These are phyloP conservation scores for Blastomyces emzantsi DNA, from an alignment of 2,329 filamentous ascomycete genomes.

Conservation along the genomic window DNA sequence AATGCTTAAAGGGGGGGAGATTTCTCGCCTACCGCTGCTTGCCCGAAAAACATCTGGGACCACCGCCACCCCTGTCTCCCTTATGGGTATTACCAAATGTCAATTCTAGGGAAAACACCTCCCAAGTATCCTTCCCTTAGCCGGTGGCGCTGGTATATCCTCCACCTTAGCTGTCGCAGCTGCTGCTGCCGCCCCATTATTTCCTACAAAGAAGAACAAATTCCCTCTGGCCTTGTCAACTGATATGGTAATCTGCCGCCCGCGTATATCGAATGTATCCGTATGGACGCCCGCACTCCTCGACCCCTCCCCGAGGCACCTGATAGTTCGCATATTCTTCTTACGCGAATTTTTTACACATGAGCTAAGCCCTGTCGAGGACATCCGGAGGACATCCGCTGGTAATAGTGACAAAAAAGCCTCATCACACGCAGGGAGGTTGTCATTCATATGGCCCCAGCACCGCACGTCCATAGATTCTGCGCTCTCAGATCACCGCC, in stretches of 20 bases:
- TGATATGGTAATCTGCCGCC: conserved; percentile 56
- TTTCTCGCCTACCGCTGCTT: conserved; percentile 45
- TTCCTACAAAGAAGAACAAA: background rate
- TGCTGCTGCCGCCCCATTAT: conserved; percentile 22
- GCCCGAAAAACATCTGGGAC: conserved; percentile 28
- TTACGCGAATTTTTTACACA: conserved; percentile 35
- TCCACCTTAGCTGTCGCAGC: conserved; percentile 48
- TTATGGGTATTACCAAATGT: conserved; percentile 55
- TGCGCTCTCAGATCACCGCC: conserved; percentile 28
- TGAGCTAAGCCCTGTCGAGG: background rate
- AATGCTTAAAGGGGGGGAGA: conserved; percentile 49
- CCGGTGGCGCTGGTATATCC: conserved; percentile 52
- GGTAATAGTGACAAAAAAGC: background rate
- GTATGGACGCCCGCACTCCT: conserved; percentile 42
- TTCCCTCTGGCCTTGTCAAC: conserved; percentile 31
- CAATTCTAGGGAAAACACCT: conserved; percentile 37
- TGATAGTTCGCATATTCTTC: conserved; percentile 51
- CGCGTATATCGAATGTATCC: conserved; percentile 49
- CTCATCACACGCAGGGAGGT: conserved; percentile 20
- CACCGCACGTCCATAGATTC: conserved; percentile 1
- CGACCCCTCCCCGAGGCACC: conserved; percentile 34
- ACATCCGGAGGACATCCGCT: background rate
- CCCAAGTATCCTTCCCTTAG: conserved; percentile 45
- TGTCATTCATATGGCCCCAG: background rate
- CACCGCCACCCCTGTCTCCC: conserved; percentile 46